Conservation (phyloP, 768 basidiomycete genomes). For the Tephrocybe sp. region DNA sequence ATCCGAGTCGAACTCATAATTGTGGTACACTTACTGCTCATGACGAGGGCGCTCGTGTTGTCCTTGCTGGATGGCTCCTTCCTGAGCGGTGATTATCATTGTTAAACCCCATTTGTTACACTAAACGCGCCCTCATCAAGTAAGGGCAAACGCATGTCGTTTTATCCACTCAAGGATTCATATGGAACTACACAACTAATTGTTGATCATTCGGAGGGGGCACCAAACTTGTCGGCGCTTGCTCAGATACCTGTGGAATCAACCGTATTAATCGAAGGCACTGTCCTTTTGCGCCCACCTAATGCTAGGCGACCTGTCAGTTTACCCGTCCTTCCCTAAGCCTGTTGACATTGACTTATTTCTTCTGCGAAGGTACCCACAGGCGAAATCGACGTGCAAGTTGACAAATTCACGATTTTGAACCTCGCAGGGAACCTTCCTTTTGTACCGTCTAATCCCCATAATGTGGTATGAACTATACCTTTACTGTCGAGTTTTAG, state of each 20-base stretch:
- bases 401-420: constrained; percentile 68
- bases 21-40: constrained; percentile 57
- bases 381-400: constrained; percentile 80
- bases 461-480: constrained; percentile 61
- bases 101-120: constrained; percentile 29
- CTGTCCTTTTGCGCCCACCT: constrained; percentile 62
- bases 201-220: constrained; percentile 43
- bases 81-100: constrained; percentile 67
- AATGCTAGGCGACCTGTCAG: constrained; percentile 63
- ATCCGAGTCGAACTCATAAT: constrained; percentile 58
- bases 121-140: constrained; percentile 44
- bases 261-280: constrained; percentile 72
- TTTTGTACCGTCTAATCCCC: constrained; percentile 80
- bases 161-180: constrained; percentile 84
- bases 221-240: constrained; percentile 40
- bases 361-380: constrained; percentile 46
- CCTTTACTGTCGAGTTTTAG: neutral
- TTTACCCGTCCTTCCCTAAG: constrained; percentile 21
- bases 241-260: constrained; percentile 75
- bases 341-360: constrained; percentile 14
- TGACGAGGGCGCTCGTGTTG: constrained; percentile 58
- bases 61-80: constrained; percentile 82
- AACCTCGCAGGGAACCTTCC: constrained; percentile 81
- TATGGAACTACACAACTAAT: constrained; percentile 80
- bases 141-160: constrained; percentile 72